Evolutionary conservation across 306 rosid species (phyloP), one percentile per base, ranked within the genome.

Genomic region (Casuarina glauca): DNA sequence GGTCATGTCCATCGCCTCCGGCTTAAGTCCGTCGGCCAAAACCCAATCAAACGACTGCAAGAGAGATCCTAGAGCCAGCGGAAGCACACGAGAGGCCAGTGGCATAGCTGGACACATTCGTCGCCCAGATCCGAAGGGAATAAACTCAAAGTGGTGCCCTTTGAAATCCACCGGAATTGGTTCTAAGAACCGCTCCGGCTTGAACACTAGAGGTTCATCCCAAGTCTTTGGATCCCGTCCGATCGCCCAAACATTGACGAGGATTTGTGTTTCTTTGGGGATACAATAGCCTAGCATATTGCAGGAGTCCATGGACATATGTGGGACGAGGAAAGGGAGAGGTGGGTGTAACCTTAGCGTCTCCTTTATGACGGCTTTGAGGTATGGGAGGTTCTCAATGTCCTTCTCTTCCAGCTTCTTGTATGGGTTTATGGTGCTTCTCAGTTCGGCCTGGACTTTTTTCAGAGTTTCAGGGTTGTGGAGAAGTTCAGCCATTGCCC

Each of bases 231-330:
- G 89, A 89, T 92, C 98, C 67, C 93, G 83, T 4, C 97, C 97
- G 52, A 94, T 92, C n/a, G 97, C 98, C 98, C 97, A 92, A 50
- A 88, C 94, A 64, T 94, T 94, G 10, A 94, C 98, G 0, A 94
- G 76, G 44, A 92, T 55, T 66, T 94, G 97, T 1, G 98, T 88
- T 13, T 83, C 87, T 67, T 92, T 87, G 0, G 98, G 97, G 49
- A 94, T 89, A n/a, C 51, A 7, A 74, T 86, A 87, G 67, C 91
- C 93, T 9, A 69, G 81, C 81, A 94, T 78, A 6, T 79, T 67
- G 78, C 96, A 82, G 1, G 88, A 71, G 32, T 87, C 88, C 92
- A 84, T 82, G 69, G 97, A 97, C 98, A 88, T 90, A 82, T 87
- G 97, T 20, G 98, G 98, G 64, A 94, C 96, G 73, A 94, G 49